Percentiles rank a stretch among this genome's conserved stretches.
Evolutionary conservation across 129 eudicot genomes (phyloP).

Genomic region (Helianthus annuus): DNA sequence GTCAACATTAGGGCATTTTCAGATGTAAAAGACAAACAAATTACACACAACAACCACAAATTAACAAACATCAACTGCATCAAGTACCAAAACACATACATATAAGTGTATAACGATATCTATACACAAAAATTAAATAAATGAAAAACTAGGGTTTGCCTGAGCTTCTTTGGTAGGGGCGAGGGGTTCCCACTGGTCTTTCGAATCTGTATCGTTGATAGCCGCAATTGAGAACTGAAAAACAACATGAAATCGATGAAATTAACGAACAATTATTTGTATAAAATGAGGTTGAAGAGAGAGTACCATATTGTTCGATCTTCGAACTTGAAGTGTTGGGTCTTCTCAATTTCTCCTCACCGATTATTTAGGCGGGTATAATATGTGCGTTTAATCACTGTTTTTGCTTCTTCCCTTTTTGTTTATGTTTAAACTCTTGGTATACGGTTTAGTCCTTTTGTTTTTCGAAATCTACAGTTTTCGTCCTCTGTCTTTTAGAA

Average conservation of each 20-base stretch:
- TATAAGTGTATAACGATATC: background rate
- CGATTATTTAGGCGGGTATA: conserved; percentile 41
- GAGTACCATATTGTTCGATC: conserved; percentile 32
- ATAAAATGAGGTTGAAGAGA: conserved; percentile 1
- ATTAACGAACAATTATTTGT: background rate
- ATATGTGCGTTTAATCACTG: conserved; percentile 21
- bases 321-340: conserved; percentile 24
- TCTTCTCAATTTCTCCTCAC: conserved; percentile 29
- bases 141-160: conserved; percentile 45
- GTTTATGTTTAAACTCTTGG: conserved; percentile 4
- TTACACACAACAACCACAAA: conserved; percentile 9
- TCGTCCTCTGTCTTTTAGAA: background rate
- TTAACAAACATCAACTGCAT: conserved; percentile 16
- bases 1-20: background rate
- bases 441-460: background rate
- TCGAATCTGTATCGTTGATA: conserved; percentile 75
- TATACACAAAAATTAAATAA: background rate
- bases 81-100: background rate
- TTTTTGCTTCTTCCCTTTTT: conserved; percentile 11
- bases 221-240: conserved; percentile 95
- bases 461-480: background rate
- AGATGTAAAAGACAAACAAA: background rate
- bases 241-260: conserved; percentile 4
- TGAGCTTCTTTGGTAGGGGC: conserved; percentile 99
- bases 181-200: conserved; percentile 73